Percentiles rank a stretch among this genome's conserved stretches.
Conservation (phyloP, 805 yeast species). For the Yarrowia sp. region DNA sequence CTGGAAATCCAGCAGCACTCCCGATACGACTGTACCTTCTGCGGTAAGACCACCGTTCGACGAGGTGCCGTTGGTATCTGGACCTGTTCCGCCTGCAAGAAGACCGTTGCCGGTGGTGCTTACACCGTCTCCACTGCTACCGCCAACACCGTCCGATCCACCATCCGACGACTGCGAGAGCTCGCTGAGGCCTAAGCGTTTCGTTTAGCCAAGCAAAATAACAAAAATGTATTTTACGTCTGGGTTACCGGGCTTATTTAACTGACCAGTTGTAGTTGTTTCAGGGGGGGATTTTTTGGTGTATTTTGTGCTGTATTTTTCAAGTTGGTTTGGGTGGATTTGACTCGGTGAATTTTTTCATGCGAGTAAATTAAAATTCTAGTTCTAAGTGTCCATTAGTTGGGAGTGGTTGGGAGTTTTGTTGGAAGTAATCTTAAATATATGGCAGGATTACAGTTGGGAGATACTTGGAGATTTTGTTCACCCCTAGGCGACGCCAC, state of each 20-base stretch:
- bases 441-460: too few species aligned
- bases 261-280: not conserved
- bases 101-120: constrained; percentile 99
- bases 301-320: not conserved
- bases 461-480: too few species aligned
- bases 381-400: too few species aligned
- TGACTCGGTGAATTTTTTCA: too few species aligned
- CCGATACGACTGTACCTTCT: constrained; percentile 98
- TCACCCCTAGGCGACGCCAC: too few species aligned
- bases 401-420: too few species aligned
- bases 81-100: constrained; percentile 91
- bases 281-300: not conserved
- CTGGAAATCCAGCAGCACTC: constrained; percentile 99
- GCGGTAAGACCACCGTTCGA: constrained; percentile 98
- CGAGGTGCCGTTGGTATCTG: constrained; percentile 99
- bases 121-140: constrained; percentile 96
- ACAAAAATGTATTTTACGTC: constrained; percentile 26
- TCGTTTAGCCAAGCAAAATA: constrained; percentile 14
- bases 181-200: constrained; percentile 90
- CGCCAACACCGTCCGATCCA: constrained; percentile 99
- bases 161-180: constrained; percentile 99
- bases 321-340: too few species aligned
- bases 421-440: too few species aligned
- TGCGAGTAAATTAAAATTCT: not conserved
- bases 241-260: constrained; percentile 12